These are phyloP conservation scores for Forsythia viridissima DNA, from an alignment of 257 asterid genomes.

Conservation along the genomic window DNA sequence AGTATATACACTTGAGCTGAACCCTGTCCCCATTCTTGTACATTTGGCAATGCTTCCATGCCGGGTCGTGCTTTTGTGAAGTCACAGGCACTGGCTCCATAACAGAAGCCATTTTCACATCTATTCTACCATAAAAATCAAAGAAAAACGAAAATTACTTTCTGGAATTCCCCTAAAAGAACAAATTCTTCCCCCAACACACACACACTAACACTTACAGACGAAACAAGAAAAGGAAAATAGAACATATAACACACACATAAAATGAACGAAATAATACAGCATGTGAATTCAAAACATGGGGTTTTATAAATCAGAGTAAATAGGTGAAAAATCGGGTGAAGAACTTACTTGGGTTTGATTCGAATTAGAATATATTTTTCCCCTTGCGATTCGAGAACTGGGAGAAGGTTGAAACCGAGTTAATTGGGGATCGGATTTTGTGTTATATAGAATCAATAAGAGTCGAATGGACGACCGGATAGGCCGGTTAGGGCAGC, in stretches of 20 bases:
- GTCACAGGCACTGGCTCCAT: conserved; percentile 85
- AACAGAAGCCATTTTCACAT: conserved; percentile 47
- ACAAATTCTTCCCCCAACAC: conserved; percentile 4
- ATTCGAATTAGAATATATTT: conserved; percentile 17
- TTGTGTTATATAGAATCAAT: conserved; percentile 14
- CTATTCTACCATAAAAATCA: conserved; percentile 21
- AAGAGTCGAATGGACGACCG: conserved; percentile 51
- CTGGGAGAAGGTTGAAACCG: conserved; percentile 39
- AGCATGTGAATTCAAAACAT: conserved; percentile 24
- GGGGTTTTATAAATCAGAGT: neutral
- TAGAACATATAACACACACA: conserved; percentile 13
- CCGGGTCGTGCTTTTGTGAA: conserved; percentile 93
- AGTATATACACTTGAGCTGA: conserved; percentile 84
- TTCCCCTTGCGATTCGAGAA: conserved; percentile 37
- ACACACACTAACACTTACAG: neutral
- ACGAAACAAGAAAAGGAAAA: conserved; percentile 3
- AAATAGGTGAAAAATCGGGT: conserved; percentile 2
- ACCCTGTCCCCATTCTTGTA: conserved; percentile 76
- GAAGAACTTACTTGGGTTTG: conserved; percentile 51
- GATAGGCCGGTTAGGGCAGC: conserved; percentile 52
- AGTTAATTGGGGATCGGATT: conserved; percentile 41
- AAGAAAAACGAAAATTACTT: conserved; percentile 13
- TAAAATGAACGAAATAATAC: conserved; percentile 20
- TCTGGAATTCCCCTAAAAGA: neutral
- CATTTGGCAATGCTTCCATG: conserved; percentile 98